Evolutionary conservation across 345 rosid species (phyloP).

Genomic region (Erysimum cheiranthoides): DNA sequence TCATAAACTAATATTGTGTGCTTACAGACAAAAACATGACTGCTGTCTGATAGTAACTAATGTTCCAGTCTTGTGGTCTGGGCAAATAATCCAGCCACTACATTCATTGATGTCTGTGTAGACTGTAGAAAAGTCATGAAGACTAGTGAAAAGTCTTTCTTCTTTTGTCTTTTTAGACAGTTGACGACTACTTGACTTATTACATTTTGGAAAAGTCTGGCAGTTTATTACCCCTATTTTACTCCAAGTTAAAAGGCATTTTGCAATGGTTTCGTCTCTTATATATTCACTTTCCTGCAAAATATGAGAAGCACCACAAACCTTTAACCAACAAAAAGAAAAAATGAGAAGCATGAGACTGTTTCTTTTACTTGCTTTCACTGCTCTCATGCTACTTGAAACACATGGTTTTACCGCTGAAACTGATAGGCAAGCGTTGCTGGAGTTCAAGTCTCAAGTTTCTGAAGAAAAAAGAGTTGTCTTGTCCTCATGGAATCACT

Average conservation of each 20-base stretch:
- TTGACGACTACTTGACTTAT: too few species aligned
- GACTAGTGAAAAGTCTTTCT: too few species aligned
- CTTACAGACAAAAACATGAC: too few species aligned
- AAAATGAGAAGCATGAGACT: neutral
- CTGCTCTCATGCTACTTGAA: neutral
- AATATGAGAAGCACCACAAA: neutral
- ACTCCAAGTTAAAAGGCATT: neutral
- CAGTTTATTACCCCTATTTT: slow-evolving; percentile 61
- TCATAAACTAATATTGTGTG: too few species aligned
- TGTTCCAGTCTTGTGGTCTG: too few species aligned
- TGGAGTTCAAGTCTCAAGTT: neutral
- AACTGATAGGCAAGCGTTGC: neutral
- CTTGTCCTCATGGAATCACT: neutral
- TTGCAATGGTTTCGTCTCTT: neutral
- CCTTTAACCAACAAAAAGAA: neutral
- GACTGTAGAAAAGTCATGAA: too few species aligned
- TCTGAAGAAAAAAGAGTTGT: neutral
- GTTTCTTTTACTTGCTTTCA: neutral
- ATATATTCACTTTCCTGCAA: neutral
- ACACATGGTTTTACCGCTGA: neutral
- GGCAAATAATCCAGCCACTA: too few species aligned
- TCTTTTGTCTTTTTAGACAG: too few species aligned
- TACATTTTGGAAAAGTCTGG: neutral
- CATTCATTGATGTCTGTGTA: too few species aligned
- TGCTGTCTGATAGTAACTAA: too few species aligned